Evolutionary conservation across 306 rosid genomes (phyloP), one percentile per base, ranked within the genome.

Genomic region (Aeschynomene evenia): DNA sequence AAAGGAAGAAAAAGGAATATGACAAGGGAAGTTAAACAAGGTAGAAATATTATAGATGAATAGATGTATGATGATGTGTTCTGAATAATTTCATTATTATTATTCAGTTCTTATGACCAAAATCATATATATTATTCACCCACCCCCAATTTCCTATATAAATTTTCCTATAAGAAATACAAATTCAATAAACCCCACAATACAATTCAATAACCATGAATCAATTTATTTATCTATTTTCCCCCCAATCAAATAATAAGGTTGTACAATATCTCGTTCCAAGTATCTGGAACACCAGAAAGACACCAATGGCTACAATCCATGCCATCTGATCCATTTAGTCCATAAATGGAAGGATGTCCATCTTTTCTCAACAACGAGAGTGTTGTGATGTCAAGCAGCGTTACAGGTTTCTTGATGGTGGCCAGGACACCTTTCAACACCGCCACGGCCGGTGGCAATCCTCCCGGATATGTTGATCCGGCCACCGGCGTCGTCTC

Each of bases 291-390:
- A 75, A 94, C 96, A 9, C 99, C 99, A 9, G 91, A 28, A 1
- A 94, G 95, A 57, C 99, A 94, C 99, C 99, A 94, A 68, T 94
- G 99, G 59, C 95, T 91, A 45, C 97, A 94, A 3, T 94, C 99
- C 83, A 85, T 65, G 67, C 71, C 82, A 0, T 74, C 63, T 15
- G 36, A 7, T 4, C 94, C 96, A 14, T 39, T 66, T 4, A 88
- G 72, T 8, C 97, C 98, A 75, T 88, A 94, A 23, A 68, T 57
- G 0, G 97, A 94, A 70, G 99, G 99, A 33, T 94, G 99, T 0
- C 88, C 97, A 72, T 94, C 99, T 77, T 88, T 91, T 20, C 99
- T 75, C 2, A 94, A 82, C 26, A 90, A 73, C 0, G 98, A 94
- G 28, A 90, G 85, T 9, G 75, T 73, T 31, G 98, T 94, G 54